phyloP scores from a whole-genome alignment of 1,284 basidiomycete genomes.

The Ganoderma boninense region DNA sequence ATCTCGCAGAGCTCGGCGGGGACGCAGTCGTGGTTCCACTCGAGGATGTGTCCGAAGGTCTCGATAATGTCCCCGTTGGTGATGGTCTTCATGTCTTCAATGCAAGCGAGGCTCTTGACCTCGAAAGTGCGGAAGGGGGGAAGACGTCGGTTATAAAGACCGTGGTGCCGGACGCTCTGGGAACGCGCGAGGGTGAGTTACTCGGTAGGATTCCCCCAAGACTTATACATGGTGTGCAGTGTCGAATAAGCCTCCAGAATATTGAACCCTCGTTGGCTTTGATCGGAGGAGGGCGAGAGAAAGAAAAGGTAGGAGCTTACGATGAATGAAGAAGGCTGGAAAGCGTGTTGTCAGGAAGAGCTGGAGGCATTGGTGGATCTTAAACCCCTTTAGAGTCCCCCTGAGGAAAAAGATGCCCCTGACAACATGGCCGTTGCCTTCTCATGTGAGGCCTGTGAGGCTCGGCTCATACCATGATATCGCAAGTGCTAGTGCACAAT shows the following conservation, averaged over 20 bases:
- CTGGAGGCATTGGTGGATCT: too few species aligned
- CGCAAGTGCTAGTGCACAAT: background rate
- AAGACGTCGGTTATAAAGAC: conserved; percentile 6
- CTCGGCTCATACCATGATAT: background rate
- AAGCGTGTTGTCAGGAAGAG: background rate
- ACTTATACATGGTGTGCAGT: background rate
- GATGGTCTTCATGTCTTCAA: conserved; percentile 6
- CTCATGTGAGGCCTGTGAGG: background rate
- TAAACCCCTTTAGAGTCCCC: background rate
- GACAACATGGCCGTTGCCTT: background rate
- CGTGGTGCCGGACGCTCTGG: too few species aligned
- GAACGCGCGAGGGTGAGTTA: too few species aligned
- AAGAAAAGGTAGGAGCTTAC: background rate
- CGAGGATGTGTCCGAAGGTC: conserved; percentile 30
- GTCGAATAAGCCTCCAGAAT: background rate
- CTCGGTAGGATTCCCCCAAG: too few species aligned
- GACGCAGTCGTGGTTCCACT: conserved; percentile 38
- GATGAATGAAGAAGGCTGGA: background rate
- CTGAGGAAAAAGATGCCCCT: too few species aligned
- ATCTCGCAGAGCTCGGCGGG: conserved; percentile 27
- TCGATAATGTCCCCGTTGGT: conserved; percentile 23
- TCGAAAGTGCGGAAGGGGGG: conserved; percentile 14
- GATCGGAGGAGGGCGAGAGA: background rate
- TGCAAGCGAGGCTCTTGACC: conserved; percentile 15
- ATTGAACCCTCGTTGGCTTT: background rate